A percentile compares a stretch with the other conserved stretches of the same genome.
phyloP scores from a whole-genome alignment of 495 filamentous ascomycete species.

The Peziza echinospora region DNA sequence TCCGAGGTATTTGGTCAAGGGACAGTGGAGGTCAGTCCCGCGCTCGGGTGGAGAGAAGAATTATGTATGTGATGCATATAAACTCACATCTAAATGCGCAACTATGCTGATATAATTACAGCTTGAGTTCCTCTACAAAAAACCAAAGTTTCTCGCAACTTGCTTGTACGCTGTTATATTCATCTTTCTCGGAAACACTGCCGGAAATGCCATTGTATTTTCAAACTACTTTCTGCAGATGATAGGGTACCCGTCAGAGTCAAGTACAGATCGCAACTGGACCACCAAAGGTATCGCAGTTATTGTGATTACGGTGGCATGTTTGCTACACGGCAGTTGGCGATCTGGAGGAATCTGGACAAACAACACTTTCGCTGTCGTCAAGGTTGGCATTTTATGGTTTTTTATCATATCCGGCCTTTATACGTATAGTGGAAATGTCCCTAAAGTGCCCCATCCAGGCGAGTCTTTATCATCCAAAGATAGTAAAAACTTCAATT shows the following conservation, averaged over 20 bases:
- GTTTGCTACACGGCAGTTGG: constrained; percentile 28
- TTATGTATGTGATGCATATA: constrained; percentile 22
- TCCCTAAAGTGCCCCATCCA: constrained; percentile 2
- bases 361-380: constrained; percentile 28
- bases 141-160: constrained; percentile 22
- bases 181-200: constrained; percentile 29
- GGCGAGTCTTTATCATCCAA: neutral
- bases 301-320: constrained; percentile 21
- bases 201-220: constrained; percentile 28
- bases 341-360: constrained; percentile 28
- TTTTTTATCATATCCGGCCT: constrained; percentile 24
- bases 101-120: constrained; percentile 6
- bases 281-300: constrained; percentile 26
- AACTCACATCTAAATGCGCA: neutral
- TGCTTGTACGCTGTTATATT: constrained; percentile 28
- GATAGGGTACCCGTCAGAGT: constrained; percentile 3
- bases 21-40: constrained; percentile 20
- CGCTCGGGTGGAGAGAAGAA: constrained; percentile 32
- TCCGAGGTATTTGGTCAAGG: constrained; percentile 22
- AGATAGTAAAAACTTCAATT: constrained; percentile 9
- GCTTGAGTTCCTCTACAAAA: constrained; percentile 26
- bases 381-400: constrained; percentile 28
- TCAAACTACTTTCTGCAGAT: constrained; percentile 22
- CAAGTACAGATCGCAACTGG: constrained; percentile 6
- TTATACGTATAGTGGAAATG: constrained; percentile 11